Percentiles rank a stretch among this genome's conserved stretches.
Conservation (phyloP, 2,329 filamentous ascomycete genomes). For the Gliomastix tumulicola region DNA sequence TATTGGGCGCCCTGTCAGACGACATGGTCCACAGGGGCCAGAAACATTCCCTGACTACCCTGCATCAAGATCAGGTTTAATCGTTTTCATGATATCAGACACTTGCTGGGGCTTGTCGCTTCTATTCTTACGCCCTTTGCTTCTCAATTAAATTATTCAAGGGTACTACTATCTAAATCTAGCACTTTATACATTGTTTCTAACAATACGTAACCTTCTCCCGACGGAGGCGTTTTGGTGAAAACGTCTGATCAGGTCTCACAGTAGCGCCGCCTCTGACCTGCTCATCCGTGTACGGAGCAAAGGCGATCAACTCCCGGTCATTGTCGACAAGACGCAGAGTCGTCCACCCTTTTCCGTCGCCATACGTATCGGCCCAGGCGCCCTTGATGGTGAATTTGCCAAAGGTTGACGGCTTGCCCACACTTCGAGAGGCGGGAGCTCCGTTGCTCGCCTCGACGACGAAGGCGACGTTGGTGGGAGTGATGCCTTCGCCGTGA, state of each 20-base stretch:
- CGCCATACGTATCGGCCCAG: constrained; percentile 50
- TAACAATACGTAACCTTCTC: no score
- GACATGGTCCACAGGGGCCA: no score
- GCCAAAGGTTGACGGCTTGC: constrained; percentile 36
- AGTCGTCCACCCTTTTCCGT: constrained; percentile 45
- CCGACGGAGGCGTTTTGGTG: no score
- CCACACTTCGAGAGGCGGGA: constrained; percentile 23
- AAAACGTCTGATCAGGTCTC: constrained; percentile 41
- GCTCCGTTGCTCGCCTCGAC: constrained; percentile 23
- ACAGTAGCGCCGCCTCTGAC: constrained; percentile 35
- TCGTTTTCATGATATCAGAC: no score
- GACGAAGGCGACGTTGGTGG: constrained; percentile 15
- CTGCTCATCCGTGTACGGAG: constrained; percentile 46
- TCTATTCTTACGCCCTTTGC: no score
- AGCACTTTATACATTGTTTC: no score
- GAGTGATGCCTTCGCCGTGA: constrained; percentile 1
- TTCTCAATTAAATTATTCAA: no score
- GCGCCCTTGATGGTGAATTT: constrained; percentile 42
- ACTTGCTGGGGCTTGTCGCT: no score
- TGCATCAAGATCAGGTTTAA: no score
- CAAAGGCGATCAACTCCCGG: constrained; percentile 38
- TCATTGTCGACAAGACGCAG: constrained; percentile 38
- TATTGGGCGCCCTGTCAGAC: no score
- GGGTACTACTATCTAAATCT: no score
- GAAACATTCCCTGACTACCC: no score